These are phyloP conservation scores for Linum tenue DNA, from an alignment of 345 rosid genomes.

Conservation along the genomic window DNA sequence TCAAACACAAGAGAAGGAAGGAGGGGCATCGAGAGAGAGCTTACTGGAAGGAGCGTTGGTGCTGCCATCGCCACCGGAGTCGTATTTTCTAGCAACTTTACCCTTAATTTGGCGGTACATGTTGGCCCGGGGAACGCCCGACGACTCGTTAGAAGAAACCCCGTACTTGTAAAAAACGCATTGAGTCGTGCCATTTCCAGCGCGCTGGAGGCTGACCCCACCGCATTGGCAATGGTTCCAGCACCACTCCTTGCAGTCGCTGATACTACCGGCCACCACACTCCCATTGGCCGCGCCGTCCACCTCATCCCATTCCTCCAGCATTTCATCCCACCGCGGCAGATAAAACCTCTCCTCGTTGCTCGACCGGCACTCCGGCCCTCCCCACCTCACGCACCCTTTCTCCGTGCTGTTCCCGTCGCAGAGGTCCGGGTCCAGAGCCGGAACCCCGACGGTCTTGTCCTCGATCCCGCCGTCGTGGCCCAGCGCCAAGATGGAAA, in stretches of 20 bases:
- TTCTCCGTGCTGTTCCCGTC: neutral
- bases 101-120: too few relatives aligned
- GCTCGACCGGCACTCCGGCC: neutral
- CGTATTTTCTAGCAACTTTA: too few relatives aligned
- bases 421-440: neutral
- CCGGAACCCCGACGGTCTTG: neutral
- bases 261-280: neutral
- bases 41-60: too few relatives aligned
- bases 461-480: neutral
- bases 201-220: neutral
- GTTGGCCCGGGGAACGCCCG: too few relatives aligned
- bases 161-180: too few relatives aligned
- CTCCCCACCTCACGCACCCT: constrained; percentile 10
- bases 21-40: neutral
- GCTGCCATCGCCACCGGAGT: neutral
- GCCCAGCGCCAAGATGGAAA: neutral
- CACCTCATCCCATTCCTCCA: too few relatives aligned
- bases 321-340: neutral
- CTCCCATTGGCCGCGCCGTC: neutral
- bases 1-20: too few relatives aligned
- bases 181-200: too few relatives aligned
- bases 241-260: constrained; percentile 7
- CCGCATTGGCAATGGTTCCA: constrained; percentile 2
- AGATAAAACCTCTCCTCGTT: neutral
- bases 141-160: too few relatives aligned